A percentile compares a stretch with the other conserved stretches of the same genome.
Conservation (phyloP, 208 protist species). For the Angomonas ambiguus region DNA sequence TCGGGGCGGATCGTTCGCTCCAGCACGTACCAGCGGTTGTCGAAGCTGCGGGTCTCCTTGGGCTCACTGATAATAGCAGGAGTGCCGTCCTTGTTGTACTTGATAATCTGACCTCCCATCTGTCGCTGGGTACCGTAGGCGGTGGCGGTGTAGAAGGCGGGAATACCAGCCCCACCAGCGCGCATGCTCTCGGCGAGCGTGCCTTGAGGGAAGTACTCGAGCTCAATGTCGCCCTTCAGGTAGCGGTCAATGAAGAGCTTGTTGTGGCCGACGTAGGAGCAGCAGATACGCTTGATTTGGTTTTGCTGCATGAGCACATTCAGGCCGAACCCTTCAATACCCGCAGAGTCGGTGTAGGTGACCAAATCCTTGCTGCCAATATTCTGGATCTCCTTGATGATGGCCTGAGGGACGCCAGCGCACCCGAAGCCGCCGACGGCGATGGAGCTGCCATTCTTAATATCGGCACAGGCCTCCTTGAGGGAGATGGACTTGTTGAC, state of each 20-base stretch:
- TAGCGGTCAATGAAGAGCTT: constrained; percentile 93
- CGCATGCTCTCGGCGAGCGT: constrained; percentile 94
- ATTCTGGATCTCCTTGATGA: constrained; percentile 88
- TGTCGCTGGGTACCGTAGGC: constrained; percentile 91
- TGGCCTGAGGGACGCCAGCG: constrained; percentile 91
- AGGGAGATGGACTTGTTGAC: constrained; percentile 76
- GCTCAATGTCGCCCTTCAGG: constrained; percentile 93
- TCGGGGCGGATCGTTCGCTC: constrained; percentile 91
- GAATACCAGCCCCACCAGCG: constrained; percentile 95
- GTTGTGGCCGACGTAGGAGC: constrained; percentile 97
- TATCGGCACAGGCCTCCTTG: constrained; percentile 69
- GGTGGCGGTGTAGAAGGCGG: constrained; percentile 96
- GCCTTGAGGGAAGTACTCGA: constrained; percentile 95
- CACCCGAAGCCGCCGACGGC: constrained; percentile 96
- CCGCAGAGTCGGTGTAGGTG: constrained; percentile 94
- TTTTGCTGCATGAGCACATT: constrained; percentile 91
- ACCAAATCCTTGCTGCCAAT: constrained; percentile 89
- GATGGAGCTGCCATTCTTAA: constrained; percentile 55
- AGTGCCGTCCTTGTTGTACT: constrained; percentile 84
- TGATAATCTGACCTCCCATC: constrained; percentile 90
- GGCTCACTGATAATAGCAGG: constrained; percentile 66
- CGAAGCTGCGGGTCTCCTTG: constrained; percentile 86
- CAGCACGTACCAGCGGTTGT: constrained; percentile 89
- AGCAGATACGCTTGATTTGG: constrained; percentile 86
- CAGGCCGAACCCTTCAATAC: constrained; percentile 95